Percentiles rank a stretch among this genome's conserved stretches.
phyloP scores from a whole-genome alignment of 306 rosid genomes.

The Begonia loranthoides region DNA sequence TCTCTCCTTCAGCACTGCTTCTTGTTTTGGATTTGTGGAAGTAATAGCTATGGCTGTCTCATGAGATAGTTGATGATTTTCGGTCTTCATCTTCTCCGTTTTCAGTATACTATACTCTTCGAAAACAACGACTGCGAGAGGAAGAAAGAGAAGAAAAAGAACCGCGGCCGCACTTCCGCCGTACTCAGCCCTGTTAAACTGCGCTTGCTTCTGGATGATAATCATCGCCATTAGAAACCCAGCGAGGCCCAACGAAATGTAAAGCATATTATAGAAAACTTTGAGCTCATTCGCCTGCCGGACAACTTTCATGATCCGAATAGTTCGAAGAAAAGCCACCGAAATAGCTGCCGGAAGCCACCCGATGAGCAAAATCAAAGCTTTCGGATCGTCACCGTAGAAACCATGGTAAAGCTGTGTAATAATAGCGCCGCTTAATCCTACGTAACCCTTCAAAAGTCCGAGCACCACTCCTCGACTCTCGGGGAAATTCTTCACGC shows the following conservation, averaged over 20 bases:
- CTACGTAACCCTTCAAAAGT: constrained; percentile 11
- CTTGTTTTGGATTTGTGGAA: too few relatives aligned
- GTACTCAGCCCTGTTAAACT: constrained; percentile 7
- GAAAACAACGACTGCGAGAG: constrained; percentile 4
- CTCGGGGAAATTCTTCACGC: constrained; percentile 16
- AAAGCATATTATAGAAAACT: constrained; percentile 11
- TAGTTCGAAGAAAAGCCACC: constrained; percentile 5
- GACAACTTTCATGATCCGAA: constrained; percentile 4
- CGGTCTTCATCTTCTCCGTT: too few relatives aligned
- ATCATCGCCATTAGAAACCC: constrained; percentile 11
- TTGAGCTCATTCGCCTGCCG: constrained; percentile 2
- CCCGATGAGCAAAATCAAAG: constrained; percentile 13
- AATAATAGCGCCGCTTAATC: constrained; percentile 10
- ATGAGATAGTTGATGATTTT: too few relatives aligned
- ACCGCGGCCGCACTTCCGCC: constrained; percentile 9
- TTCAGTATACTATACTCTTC: not conserved
- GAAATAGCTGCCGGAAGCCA: constrained; percentile 14
- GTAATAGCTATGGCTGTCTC: too few relatives aligned
- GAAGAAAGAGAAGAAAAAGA: constrained; percentile 16
- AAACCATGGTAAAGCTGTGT: constrained; percentile 15
- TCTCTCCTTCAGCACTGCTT: too few relatives aligned
- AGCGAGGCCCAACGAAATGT: constrained; percentile 8
- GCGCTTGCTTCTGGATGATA: constrained; percentile 4
- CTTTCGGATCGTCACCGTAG: constrained; percentile 9
- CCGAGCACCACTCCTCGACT: constrained; percentile 13